Conservation (phyloP, 2,329 filamentous ascomycete genomes). For the Xylaria hypoxylon region DNA sequence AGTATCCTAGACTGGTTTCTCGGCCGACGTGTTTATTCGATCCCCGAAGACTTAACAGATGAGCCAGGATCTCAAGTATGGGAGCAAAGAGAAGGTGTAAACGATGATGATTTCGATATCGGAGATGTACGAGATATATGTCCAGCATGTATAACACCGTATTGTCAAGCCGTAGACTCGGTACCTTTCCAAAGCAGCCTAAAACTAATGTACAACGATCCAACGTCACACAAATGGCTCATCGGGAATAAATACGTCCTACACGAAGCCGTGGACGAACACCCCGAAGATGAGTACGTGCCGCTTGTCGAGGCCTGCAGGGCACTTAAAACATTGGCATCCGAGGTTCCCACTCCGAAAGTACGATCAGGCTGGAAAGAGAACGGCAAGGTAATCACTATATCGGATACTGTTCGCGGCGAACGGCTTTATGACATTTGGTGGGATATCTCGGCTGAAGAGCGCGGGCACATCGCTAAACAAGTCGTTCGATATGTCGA, state of each 20-base stretch:
- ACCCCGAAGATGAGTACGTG: slow-evolving; percentile 37
- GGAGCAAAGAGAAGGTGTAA: not conserved
- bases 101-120: slow-evolving; percentile 41
- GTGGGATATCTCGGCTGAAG: slow-evolving; percentile 37
- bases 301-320: slow-evolving; percentile 39
- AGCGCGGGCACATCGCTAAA: slow-evolving; percentile 40
- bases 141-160: slow-evolving; percentile 45
- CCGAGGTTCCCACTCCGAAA: slow-evolving; percentile 42
- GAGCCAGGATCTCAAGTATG: not conserved
- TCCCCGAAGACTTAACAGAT: not conserved
- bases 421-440: slow-evolving; percentile 46
- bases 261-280: slow-evolving; percentile 41
- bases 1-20: slow-evolving; percentile 32
- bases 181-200: slow-evolving; percentile 46
- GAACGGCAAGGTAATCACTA: slow-evolving; percentile 45
- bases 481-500: slow-evolving; percentile 42
- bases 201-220: slow-evolving; percentile 45
- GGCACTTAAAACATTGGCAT: slow-evolving; percentile 30
- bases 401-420: slow-evolving; percentile 42
- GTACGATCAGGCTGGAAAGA: slow-evolving; percentile 49
- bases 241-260: slow-evolving; percentile 46
- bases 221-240: slow-evolving; percentile 44
- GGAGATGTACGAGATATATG: slow-evolving; percentile 45
- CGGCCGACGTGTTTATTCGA: slow-evolving; percentile 14
- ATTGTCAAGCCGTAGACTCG: slow-evolving; percentile 45